Evolutionary conservation across 495 filamentous ascomycete genomes (phyloP).

Genomic region (Achaetomiella virescens): DNA sequence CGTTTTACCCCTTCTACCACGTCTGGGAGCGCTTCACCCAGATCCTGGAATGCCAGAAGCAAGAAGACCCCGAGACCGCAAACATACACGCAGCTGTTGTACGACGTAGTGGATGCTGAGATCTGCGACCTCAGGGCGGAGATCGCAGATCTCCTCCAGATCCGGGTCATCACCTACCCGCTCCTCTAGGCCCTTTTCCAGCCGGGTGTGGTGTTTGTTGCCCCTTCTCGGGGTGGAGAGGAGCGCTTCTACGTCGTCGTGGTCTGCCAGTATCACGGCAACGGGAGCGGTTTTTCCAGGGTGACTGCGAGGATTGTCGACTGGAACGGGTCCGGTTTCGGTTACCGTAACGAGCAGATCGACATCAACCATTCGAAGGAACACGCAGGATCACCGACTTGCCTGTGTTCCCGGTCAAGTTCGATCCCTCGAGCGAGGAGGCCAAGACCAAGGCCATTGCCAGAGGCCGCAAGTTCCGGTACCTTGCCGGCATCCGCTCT

Average conservation of each 20-base stretch:
- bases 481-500: not conserved
- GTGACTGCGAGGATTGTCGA: not conserved
- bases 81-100: not conserved
- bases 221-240: not conserved
- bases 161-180: not conserved
- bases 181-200: not conserved
- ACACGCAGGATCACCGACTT: not conserved
- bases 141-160: not conserved
- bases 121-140: not conserved
- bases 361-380: not conserved
- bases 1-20: no score
- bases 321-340: not conserved
- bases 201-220: not conserved
- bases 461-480: not conserved
- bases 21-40: no score
- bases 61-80: not conserved
- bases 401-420: not conserved
- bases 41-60: no score
- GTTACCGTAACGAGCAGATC: not conserved
- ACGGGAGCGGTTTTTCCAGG: not conserved
- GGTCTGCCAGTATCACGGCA: not conserved
- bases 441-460: not conserved
- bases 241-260: not conserved
- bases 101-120: not conserved
- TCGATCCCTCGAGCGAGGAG: not conserved